Evolutionary conservation across 1,139 yeast species (phyloP).

Genomic region (Pichia sp.): DNA sequence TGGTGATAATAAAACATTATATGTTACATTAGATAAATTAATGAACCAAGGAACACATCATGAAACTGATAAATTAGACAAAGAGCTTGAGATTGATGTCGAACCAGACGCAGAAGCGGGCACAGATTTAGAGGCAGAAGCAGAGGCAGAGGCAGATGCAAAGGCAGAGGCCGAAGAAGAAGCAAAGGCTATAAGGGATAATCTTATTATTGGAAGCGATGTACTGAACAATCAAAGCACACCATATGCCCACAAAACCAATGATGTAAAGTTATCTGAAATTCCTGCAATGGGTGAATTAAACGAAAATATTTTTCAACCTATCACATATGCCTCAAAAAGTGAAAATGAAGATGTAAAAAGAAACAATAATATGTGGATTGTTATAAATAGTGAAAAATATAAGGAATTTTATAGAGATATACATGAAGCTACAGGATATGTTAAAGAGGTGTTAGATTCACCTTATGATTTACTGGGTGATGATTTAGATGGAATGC

Average conservation of each 20-base stretch:
- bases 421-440: conserved; percentile 24
- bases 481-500: conserved; percentile 58
- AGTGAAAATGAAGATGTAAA: too few relatives aligned
- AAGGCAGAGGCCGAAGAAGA: conserved; percentile 13
- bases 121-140: background rate
- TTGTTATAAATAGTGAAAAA: conserved; percentile 10
- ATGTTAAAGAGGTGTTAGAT: conserved; percentile 23
- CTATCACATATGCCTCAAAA: too few relatives aligned
- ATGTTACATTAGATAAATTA: conserved; percentile 2
- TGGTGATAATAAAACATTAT: background rate
- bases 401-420: conserved; percentile 17
- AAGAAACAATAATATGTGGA: conserved; percentile 15
- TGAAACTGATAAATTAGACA: too few relatives aligned
- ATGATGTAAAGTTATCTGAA: background rate
- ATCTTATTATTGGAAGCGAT: conserved; percentile 4
- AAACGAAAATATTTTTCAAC: too few relatives aligned
- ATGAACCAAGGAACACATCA: conserved; percentile 3
- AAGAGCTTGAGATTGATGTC: background rate
- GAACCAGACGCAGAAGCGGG: background rate
- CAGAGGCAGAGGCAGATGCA: background rate
- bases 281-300: too few relatives aligned
- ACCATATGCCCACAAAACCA: conserved; percentile 14
- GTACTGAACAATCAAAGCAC: conserved; percentile 22
- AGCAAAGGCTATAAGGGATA: background rate
- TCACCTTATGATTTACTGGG: conserved; percentile 25